Conservation (phyloP, 169 alveolate species). For the Miamiensis avidus region DNA sequence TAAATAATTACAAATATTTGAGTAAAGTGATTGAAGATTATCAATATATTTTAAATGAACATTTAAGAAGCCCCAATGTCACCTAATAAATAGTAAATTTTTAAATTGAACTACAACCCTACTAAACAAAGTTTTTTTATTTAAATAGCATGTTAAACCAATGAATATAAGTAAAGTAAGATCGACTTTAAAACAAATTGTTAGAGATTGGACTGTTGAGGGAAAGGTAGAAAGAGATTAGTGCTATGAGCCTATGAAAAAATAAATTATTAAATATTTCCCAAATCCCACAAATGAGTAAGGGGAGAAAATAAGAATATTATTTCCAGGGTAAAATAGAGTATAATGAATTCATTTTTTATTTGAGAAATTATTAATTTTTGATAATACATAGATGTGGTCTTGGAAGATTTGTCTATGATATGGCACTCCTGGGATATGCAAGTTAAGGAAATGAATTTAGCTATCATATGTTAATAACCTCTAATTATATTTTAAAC, state of each 20-base stretch:
- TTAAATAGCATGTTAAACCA: slow-evolving; percentile 23
- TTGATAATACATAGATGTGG: slow-evolving; percentile 96
- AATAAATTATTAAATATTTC: slow-evolving; percentile 86
- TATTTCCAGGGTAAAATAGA: slow-evolving; percentile 33
- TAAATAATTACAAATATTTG: no score
- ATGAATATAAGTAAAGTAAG: slow-evolving; percentile 81
- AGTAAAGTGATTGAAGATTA: neutral
- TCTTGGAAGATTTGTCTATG: slow-evolving; percentile 96
- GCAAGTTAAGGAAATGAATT: slow-evolving; percentile 98
- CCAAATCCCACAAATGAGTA: slow-evolving; percentile 57
- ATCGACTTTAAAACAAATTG: slow-evolving; percentile 93
- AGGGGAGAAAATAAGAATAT: slow-evolving; percentile 21
- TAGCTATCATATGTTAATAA: slow-evolving; percentile 95
- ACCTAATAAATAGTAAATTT: no score
- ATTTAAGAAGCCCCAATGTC: neutral
- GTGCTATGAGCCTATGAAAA: slow-evolving; percentile 92
- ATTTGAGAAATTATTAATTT: slow-evolving; percentile 77
- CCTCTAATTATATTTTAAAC: slow-evolving; percentile 69
- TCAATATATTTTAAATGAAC: no score
- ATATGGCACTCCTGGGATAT: slow-evolving; percentile 94
- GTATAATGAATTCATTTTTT: no score
- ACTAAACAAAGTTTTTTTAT: no score
- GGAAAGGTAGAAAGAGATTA: slow-evolving; percentile 94
- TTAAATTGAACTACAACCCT: neutral
- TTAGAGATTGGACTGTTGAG: slow-evolving; percentile 95